Conservation (phyloP, 192 early-diverging fungal genomes). For the Entomortierella chlamydospora region DNA sequence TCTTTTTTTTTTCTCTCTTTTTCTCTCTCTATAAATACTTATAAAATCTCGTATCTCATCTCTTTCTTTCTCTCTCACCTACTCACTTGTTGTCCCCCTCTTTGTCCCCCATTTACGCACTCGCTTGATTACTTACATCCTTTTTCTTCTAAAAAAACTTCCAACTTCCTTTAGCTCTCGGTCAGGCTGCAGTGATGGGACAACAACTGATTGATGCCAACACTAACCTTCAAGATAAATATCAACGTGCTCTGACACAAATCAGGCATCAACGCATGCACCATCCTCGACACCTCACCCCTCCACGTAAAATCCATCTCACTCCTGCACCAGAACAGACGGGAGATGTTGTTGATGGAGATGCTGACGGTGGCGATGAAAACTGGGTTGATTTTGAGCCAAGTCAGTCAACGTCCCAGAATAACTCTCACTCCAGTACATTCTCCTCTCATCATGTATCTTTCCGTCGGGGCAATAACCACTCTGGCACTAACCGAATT, state of each 20-base stretch:
- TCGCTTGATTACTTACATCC: too few relatives aligned
- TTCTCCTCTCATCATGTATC: conserved; percentile 2
- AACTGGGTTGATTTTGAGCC: conserved; percentile 55
- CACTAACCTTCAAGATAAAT: conserved; percentile 23
- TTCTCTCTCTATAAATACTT: neutral
- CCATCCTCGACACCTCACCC: conserved; percentile 25
- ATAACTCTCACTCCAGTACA: too few relatives aligned
- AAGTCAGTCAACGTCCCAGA: conserved; percentile 3
- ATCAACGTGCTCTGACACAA: conserved; percentile 29
- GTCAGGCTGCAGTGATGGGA: conserved; percentile 36
- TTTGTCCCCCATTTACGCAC: too few relatives aligned
- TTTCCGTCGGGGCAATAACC: conserved; percentile 24
- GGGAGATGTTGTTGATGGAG: conserved; percentile 2
- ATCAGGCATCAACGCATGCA: conserved; percentile 41
- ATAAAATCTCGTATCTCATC: neutral
- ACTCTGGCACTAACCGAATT: conserved; percentile 17
- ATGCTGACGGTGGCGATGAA: conserved; percentile 23
- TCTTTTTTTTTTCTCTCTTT: neutral
- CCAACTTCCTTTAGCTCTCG: too few relatives aligned
- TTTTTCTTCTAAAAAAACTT: too few relatives aligned
- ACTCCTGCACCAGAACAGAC: conserved; percentile 23
- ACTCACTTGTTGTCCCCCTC: conserved; percentile 9
- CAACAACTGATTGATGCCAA: conserved; percentile 36
- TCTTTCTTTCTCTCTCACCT: neutral
- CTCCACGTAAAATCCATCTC: conserved; percentile 38